Evolutionary conservation across 2,329 filamentous ascomycete genomes (phyloP), one percentile per base, ranked within the genome.

Genomic region (Botrytis squamosa): DNA sequence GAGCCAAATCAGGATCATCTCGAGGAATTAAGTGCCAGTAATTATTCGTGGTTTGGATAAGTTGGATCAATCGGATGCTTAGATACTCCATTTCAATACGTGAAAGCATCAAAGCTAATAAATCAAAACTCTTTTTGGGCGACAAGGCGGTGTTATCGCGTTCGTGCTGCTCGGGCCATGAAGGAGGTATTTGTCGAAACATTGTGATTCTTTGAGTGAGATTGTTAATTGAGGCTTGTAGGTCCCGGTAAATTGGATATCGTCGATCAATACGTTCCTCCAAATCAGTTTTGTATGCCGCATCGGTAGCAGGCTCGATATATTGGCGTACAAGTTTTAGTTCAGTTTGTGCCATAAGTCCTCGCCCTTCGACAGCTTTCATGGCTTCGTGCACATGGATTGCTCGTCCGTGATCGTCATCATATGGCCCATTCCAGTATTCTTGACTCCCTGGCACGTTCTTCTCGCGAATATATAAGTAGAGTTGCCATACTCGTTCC

Each of bases 81-180:
- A 73, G 22, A 29, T 73, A 73, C 25, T 73, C 72, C 72, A 73
- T 55, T n/a, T 73, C 72, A 3, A 73, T 73, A 22, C 72, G 57
- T 9, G 57, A 62, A 33, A 73, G 72, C 72, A 73, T 73, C 55
- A 64, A 40, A 8, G 44, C 40, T 14, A 73, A 29, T 12, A 70
- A 36, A 10, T 73, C 72, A 33, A 55, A 70, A 29, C 40, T 66
- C 16, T 59, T 44, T 33, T 73, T 73, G 25, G 72, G 72, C 29
- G 38, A 22, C 8, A 59, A 46, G 10, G 55, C 38, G 20, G 12
- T 73, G 7, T 73, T 73, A 38, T 73, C 71, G 33, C 71, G 65
- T 64, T 73, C 71, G 52, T 73, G 71, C 36, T 57, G 72, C 33
- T 70, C 65, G 22, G 72, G 72, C 72, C 66, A 73, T 29, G 57